Percentiles rank a stretch among this genome's conserved stretches.
These are phyloP conservation scores for Pleurotus tuber-regium DNA, from an alignment of 768 basidiomycete species.

Conservation along the genomic window DNA sequence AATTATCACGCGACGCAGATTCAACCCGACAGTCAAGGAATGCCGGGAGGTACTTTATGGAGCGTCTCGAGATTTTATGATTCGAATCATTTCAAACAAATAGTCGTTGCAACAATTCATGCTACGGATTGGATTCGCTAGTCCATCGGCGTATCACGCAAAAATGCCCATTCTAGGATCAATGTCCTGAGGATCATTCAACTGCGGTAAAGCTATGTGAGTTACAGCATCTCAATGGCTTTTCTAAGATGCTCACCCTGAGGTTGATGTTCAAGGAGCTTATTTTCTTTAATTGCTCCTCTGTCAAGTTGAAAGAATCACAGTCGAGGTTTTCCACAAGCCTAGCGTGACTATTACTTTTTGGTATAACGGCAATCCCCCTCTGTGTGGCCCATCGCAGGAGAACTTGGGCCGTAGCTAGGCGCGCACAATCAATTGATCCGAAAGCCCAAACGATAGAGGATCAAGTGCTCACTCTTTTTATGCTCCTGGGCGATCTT, in stretches of 20 bases:
- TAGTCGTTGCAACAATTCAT: too few relatives aligned
- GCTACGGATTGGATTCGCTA: too few relatives aligned
- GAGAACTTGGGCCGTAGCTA: constrained; percentile 63
- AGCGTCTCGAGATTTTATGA: too few relatives aligned
- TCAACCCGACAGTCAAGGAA: too few relatives aligned
- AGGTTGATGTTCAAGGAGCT: constrained; percentile 51
- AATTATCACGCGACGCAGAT: too few relatives aligned
- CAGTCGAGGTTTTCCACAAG: constrained; percentile 47
- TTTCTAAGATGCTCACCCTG: constrained; percentile 44
- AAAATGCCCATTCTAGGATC: constrained; percentile 68
- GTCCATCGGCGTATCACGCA: too few relatives aligned
- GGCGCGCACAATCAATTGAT: constrained; percentile 22
- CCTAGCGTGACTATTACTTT: constrained; percentile 40
- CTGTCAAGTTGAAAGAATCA: constrained; percentile 46
- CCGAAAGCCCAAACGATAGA: neutral
- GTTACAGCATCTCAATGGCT: constrained; percentile 11
- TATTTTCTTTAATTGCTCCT: constrained; percentile 44
- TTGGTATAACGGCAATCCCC: constrained; percentile 53
- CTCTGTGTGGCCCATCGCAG: constrained; percentile 59
- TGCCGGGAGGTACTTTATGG: too few relatives aligned
- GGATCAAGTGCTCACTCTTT: constrained; percentile 44
- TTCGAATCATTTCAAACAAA: too few relatives aligned
- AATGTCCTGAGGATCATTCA: constrained; percentile 71
- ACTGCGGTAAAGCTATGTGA: constrained; percentile 31
- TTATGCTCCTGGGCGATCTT: constrained; percentile 45